These are phyloP conservation scores for Aegilops umbellulata DNA, from an alignment of 176 grass and related monocot genomes.

Conservation along the genomic window DNA sequence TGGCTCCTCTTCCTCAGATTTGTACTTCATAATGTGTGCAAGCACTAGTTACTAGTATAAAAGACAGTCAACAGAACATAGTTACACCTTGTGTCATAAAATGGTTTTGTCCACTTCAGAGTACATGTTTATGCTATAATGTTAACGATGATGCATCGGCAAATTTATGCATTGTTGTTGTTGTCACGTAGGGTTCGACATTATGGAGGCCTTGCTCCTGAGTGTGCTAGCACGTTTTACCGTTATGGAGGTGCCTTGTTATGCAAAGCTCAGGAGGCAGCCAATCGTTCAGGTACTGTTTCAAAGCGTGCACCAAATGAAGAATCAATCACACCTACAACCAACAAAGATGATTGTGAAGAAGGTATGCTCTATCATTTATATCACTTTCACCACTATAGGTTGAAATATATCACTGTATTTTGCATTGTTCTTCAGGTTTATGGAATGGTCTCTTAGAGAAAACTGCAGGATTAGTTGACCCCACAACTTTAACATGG, in stretches of 20 bases:
- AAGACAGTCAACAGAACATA: background rate
- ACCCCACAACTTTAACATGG: background rate
- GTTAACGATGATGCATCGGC: background rate
- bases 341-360: constrained; percentile 21
- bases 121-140: background rate
- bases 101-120: background rate
- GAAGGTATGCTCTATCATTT: background rate
- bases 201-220: background rate
- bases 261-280: background rate
- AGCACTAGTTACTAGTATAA: background rate
- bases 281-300: background rate
- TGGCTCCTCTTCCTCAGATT: background rate
- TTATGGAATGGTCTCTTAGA: background rate
- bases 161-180: background rate
- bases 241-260: background rate
- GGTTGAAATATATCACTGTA: background rate
- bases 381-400: background rate
- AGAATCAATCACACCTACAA: constrained; percentile 39
- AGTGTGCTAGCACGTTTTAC: background rate
- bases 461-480: background rate
- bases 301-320: background rate
- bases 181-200: background rate
- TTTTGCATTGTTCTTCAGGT: background rate
- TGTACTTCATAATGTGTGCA: background rate
- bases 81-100: background rate